Percentiles rank a stretch among this genome's conserved stretches.
Conservation (phyloP, 2,329 filamentous ascomycete species). For the Thelonectria olida region DNA sequence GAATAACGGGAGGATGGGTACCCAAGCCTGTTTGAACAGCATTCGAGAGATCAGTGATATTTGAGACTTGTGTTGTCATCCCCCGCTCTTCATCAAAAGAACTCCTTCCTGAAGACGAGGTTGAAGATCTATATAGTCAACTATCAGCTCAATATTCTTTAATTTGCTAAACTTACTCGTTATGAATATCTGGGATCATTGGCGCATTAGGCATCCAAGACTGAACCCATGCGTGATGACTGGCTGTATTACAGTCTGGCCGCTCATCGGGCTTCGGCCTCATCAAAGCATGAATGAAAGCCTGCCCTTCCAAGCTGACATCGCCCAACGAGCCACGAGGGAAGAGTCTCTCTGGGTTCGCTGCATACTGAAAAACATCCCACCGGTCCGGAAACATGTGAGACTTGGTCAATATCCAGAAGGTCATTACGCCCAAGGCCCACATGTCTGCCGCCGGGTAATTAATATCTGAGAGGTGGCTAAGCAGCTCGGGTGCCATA, state of each 20-base stretch:
- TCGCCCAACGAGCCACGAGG: neutral
- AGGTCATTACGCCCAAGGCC: slow-evolving; percentile 33
- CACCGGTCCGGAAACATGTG: neutral
- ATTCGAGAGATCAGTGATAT: neutral
- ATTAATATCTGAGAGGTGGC: neutral
- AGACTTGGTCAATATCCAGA: slow-evolving; percentile 19
- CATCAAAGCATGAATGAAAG: slow-evolving; percentile 9
- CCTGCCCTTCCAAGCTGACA: slow-evolving; percentile 1
- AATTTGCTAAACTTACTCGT: neutral
- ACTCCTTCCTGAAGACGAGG: neutral
- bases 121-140: neutral
- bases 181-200: neutral
- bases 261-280: neutral
- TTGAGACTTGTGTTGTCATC: slow-evolving; percentile 3
- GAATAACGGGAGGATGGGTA: neutral
- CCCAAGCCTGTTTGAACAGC: neutral
- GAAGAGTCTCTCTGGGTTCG: slow-evolving; percentile 1
- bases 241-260: neutral
- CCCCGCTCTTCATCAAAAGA: neutral
- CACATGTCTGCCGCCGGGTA: slow-evolving; percentile 34
- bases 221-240: neutral
- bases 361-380: neutral
- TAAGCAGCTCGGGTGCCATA: slow-evolving; percentile 33
- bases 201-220: neutral
- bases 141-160: neutral